These are phyloP conservation scores for Cymbidium sinense DNA, from an alignment of 106 monocot genomes.

Conservation along the genomic window DNA sequence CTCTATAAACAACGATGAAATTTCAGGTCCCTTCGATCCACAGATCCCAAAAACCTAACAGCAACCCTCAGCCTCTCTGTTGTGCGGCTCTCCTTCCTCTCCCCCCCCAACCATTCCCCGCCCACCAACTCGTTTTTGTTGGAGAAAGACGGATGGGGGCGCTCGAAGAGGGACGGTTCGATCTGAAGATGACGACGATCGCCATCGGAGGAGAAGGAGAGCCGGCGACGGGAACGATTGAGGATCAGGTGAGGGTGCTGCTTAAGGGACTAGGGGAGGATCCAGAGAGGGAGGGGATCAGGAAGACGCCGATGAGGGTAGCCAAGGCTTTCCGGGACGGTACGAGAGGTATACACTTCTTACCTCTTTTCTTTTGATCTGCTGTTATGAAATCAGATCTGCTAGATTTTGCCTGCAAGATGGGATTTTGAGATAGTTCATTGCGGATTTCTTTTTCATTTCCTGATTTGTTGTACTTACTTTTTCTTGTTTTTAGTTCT, in stretches of 20 bases:
- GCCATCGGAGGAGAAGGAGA: not conserved
- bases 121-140: not conserved
- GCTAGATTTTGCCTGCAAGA: not conserved
- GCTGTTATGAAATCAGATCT: not conserved
- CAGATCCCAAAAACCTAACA: not conserved
- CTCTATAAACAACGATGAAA: not conserved
- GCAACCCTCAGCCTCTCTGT: not conserved
- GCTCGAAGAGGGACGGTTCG: conserved; percentile 12
- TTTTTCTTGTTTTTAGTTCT: not conserved
- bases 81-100: not conserved
- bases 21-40: not conserved
- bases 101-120: not conserved
- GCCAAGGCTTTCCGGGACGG: conserved; percentile 53
- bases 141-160: conserved; percentile 15
- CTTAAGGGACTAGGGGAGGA: conserved; percentile 48
- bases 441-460: too few species aligned
- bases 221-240: conserved; percentile 18
- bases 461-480: not conserved
- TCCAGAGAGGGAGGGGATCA: conserved; percentile 44
- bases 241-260: conserved; percentile 44
- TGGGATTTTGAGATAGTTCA: not conserved
- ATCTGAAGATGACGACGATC: not conserved
- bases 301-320: conserved; percentile 55
- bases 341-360: conserved; percentile 31
- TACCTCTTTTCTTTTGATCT: not conserved